Evolutionary conservation across 2,329 filamentous ascomycete species (phyloP).

Genomic region (Cladophialophora exuberans): DNA sequence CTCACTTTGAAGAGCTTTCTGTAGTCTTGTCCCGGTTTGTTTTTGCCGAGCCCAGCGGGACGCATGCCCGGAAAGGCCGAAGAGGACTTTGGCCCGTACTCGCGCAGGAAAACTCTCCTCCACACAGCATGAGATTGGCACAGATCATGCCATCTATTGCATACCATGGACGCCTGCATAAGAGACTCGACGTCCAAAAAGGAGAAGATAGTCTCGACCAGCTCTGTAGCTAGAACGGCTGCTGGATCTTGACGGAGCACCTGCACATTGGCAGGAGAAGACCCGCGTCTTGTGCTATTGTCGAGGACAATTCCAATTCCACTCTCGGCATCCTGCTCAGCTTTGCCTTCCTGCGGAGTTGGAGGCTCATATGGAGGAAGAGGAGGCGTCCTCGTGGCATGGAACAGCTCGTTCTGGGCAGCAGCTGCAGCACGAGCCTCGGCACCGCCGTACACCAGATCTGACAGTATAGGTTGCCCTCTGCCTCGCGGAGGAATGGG

Average conservation of each 20-base stretch:
- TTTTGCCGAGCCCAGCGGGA: conserved; percentile 56
- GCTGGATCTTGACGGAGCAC: conserved; percentile 56
- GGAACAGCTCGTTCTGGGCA: conserved; percentile 49
- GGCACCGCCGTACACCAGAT: conserved; percentile 46
- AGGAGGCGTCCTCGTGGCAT: conserved; percentile 34
- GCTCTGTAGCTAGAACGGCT: conserved; percentile 59
- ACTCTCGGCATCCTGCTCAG: conserved; percentile 50
- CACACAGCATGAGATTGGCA: conserved; percentile 63
- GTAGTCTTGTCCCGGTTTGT: conserved; percentile 73
- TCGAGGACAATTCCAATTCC: conserved; percentile 49
- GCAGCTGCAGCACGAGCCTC: conserved; percentile 53
- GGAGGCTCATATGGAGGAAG: conserved; percentile 35
- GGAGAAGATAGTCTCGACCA: conserved; percentile 62
- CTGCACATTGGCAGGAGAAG: conserved; percentile 40
- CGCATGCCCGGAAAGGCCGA: conserved; percentile 7
- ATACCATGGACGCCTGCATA: conserved; percentile 59
- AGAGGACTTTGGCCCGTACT: conserved; percentile 46
- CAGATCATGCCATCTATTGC: conserved; percentile 58
- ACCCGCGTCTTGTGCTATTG: conserved; percentile 43
- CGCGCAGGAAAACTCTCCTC: conserved; percentile 63
- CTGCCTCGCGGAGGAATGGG: conserved; percentile 33
- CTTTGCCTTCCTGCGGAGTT: conserved; percentile 31
- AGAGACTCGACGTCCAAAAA: conserved; percentile 63
- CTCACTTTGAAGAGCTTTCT: conserved; percentile 80
- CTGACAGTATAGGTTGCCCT: conserved; percentile 44